phyloP scores from a whole-genome alignment of 768 basidiomycete genomes.

The Zangia roseola region DNA sequence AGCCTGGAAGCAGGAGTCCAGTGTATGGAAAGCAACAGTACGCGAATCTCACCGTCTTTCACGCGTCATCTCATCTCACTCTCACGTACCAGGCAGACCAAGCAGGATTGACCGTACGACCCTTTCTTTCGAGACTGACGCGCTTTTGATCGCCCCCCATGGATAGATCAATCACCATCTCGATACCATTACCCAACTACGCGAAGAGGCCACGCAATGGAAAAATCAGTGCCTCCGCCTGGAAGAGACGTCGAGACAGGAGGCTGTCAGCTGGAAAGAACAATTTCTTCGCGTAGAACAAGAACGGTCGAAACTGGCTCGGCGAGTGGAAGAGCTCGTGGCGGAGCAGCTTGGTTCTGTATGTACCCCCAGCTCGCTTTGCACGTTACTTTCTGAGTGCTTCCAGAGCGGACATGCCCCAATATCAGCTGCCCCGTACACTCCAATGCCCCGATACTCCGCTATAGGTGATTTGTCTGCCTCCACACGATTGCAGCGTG shows the following conservation, averaged over 20 bases:
- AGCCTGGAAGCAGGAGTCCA: slow-evolving; percentile 45
- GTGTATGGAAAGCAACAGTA: slow-evolving; percentile 47
- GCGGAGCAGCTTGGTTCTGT: slow-evolving; percentile 46
- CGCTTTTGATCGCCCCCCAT: neutral
- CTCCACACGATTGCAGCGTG: slow-evolving; percentile 21
- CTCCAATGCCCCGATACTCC: slow-evolving; percentile 33
- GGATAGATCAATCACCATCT: slow-evolving; percentile 57
- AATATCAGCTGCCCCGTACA: slow-evolving; percentile 26
- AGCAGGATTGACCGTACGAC: slow-evolving; percentile 53
- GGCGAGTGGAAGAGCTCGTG: slow-evolving; percentile 58
- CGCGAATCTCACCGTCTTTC: slow-evolving; percentile 26
- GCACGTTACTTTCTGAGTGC: neutral
- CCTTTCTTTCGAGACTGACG: neutral
- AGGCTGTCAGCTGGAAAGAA: slow-evolving; percentile 74
- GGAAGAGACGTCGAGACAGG: slow-evolving; percentile 44
- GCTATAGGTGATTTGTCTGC: slow-evolving; percentile 27
- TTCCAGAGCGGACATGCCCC: slow-evolving; percentile 16
- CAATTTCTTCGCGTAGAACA: slow-evolving; percentile 74
- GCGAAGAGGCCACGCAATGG: slow-evolving; percentile 67
- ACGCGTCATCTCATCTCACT: slow-evolving; percentile 10
- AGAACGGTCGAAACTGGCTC: slow-evolving; percentile 58
- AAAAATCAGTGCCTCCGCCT: slow-evolving; percentile 60
- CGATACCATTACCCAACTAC: slow-evolving; percentile 59
- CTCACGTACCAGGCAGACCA: slow-evolving; percentile 44
- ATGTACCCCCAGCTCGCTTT: slow-evolving; percentile 17